phyloP scores from a whole-genome alignment of 1,139 yeast species.

The Suhomyces bolitotheri region DNA sequence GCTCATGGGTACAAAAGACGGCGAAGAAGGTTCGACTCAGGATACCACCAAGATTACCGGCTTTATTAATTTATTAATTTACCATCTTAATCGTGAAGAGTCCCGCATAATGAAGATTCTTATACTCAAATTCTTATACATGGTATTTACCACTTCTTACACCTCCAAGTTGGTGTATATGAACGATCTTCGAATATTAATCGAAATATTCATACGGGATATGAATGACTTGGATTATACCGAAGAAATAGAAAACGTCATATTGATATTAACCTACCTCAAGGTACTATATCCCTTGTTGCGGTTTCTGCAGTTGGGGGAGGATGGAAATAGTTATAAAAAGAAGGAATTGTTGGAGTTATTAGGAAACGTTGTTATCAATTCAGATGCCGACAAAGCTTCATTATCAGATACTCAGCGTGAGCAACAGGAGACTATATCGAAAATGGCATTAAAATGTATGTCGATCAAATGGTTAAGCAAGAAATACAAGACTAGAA shows the following conservation, averaged over 20 bases:
- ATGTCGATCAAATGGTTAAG: slow-evolving; percentile 58
- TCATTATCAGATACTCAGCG: slow-evolving; percentile 15
- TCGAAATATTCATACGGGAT: slow-evolving; percentile 84
- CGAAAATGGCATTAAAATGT: slow-evolving; percentile 63
- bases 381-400: slow-evolving; percentile 19
- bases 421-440: slow-evolving; percentile 33
- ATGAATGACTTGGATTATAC: slow-evolving; percentile 58
- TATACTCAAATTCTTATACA: slow-evolving; percentile 74
- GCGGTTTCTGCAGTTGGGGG: slow-evolving; percentile 60
- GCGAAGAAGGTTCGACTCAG: slow-evolving; percentile 13
- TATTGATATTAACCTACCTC: slow-evolving; percentile 69
- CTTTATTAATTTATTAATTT: slow-evolving; percentile 42
- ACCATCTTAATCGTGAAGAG: slow-evolving; percentile 73
- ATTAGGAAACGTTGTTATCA: slow-evolving; percentile 46
- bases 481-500: background rate
- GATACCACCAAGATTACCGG: slow-evolving; percentile 32
- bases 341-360: slow-evolving; percentile 52
- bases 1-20: slow-evolving; percentile 24
- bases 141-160: slow-evolving; percentile 66
- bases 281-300: slow-evolving; percentile 75
- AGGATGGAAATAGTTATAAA: slow-evolving; percentile 55
- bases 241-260: slow-evolving; percentile 48
- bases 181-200: slow-evolving; percentile 81
- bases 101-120: slow-evolving; percentile 74
- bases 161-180: slow-evolving; percentile 72